Evolutionary conservation across 192 early-diverging fungal genomes (phyloP), one percentile per base, ranked within the genome.

Genomic region (Gamsiella multidivaricata): DNA sequence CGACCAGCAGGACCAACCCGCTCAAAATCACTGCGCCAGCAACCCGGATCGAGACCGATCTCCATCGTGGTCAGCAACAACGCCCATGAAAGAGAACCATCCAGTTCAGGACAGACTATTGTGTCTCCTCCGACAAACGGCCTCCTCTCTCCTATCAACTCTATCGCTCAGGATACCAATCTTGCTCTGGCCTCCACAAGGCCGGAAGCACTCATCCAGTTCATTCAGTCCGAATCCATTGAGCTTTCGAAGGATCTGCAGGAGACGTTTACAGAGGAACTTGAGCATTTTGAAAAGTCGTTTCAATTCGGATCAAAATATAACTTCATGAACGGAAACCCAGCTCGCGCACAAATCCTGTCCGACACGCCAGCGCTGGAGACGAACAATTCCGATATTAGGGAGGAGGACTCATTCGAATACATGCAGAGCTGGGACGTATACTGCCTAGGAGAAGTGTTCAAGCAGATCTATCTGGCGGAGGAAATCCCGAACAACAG

Each of bases 371-470:
- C 37, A 3, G 32, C 25, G 5, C 20, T 17, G 11, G 63, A 66
- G 12, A 46, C 53, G 0, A 37, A 26, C 12, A 53, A 43, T 7
- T 20, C 51, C 7, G n/a, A 3, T 10, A 10, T 51, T 3, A 37
- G 23, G 9, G 46, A 54, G 4, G 61, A 70, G 23, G 52, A 70
- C 17, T 62, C 68, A 57, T 87, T 82, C 47, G 72, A 53, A 56
- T 88, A 80, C 29, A 85, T 75, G 49, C 71, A 83, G 42, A 84
- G 85, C 11, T 82, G 82, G 69, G 87, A 88, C 62, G 79, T 86
- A n/a, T 79, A 72, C 33, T 81, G 84, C 31, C 54, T 88, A 18
- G 87, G 85, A 8, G 54, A 79, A 15, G 62, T 87, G 4, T 82
- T 88, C 39, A 68, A 80, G 57, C 61, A 56, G 31, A 82, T 88